phyloP scores from a whole-genome alignment of 176 grass and related monocot genomes.

The Luzula sylvatica region DNA sequence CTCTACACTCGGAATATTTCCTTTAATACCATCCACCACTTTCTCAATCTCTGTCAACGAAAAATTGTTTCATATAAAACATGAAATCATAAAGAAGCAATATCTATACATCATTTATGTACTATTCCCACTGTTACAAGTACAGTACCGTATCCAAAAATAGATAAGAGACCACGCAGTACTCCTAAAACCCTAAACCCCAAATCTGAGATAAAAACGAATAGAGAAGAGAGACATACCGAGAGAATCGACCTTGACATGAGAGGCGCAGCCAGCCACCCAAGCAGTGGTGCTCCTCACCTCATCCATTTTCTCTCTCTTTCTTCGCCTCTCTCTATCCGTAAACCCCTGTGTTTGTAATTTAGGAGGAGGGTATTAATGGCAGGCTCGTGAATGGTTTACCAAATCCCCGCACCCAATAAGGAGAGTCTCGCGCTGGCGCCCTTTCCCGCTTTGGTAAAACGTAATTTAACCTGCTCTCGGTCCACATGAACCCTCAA shows the following conservation, averaged over 20 bases:
- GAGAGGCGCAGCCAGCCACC: constrained; percentile 68
- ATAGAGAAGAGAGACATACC: constrained; percentile 35
- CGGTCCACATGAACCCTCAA: too few species aligned
- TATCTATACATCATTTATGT: neutral
- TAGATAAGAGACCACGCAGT: neutral
- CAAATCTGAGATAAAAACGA: neutral
- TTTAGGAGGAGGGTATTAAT: too few species aligned
- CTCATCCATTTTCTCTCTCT: constrained; percentile 43
- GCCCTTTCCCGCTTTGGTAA: too few species aligned
- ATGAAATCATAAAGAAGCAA: neutral
- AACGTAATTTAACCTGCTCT: too few species aligned
- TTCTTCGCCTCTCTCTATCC: neutral
- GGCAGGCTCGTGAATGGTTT: too few species aligned
- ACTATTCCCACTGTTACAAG: neutral
- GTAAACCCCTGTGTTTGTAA: too few species aligned
- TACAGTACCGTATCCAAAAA: too few species aligned
- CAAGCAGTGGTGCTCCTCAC: constrained; percentile 66
- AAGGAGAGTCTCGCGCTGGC: too few species aligned
- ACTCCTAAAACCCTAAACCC: constrained; percentile 29
- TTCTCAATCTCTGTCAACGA: constrained; percentile 63
- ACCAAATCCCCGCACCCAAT: too few species aligned
- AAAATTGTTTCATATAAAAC: neutral
- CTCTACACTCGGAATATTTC: constrained; percentile 67
- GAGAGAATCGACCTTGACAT: constrained; percentile 63
- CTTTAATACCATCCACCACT: constrained; percentile 50